Evolutionary conservation across 2,329 filamentous ascomycete species (phyloP).

Genomic region (Curvularia lunata): DNA sequence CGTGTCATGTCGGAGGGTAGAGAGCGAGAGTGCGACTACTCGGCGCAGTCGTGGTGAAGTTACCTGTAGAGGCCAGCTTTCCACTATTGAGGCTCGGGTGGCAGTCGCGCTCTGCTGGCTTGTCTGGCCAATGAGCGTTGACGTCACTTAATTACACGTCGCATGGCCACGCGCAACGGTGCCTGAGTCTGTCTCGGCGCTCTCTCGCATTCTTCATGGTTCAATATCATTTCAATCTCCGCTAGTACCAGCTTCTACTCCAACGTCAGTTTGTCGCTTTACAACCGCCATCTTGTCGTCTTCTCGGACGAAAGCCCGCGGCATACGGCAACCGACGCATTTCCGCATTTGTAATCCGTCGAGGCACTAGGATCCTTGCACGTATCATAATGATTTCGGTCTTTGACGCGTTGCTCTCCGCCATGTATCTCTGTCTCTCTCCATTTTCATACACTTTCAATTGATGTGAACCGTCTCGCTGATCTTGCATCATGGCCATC

Average conservation of each 20-base stretch:
- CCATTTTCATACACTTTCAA: neutral
- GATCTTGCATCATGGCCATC: constrained; percentile 19
- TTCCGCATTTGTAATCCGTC: constrained; percentile 33
- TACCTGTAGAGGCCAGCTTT: constrained; percentile 47
- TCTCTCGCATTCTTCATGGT: neutral
- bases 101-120: constrained; percentile 25
- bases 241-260: neutral
- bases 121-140: constrained; percentile 40
- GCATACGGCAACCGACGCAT: constrained; percentile 8
- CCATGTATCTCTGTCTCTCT: neutral
- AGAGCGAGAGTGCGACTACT: constrained; percentile 23
- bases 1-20: constrained; percentile 33
- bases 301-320: constrained; percentile 24
- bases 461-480: neutral
- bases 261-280: neutral
- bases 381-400: constrained; percentile 19
- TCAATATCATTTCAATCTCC: neutral
- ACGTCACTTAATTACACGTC: constrained; percentile 27
- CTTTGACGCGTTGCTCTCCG: constrained; percentile 7
- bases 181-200: neutral
- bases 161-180: constrained; percentile 12
- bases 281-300: neutral
- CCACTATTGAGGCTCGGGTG: constrained; percentile 27
- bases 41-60: constrained; percentile 23
- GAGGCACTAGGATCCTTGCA: constrained; percentile 15